phyloP scores from a whole-genome alignment of 164 flowering plant species.

The Amborella trichopoda region DNA sequence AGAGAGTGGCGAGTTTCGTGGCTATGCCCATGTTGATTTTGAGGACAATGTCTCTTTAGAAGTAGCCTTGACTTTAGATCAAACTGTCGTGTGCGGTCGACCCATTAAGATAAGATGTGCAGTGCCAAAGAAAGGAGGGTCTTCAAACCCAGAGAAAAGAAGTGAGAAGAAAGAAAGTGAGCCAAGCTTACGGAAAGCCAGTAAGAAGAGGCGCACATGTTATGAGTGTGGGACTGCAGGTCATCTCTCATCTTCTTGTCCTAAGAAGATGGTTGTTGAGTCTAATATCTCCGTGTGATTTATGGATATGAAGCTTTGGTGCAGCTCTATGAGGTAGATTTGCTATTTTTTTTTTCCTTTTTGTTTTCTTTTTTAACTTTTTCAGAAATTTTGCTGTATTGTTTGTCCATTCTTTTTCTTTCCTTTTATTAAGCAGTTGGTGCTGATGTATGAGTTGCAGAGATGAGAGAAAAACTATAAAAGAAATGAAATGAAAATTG shows the following conservation, averaged over 20 bases:
- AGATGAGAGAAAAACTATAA: no score
- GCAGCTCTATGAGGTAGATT: no score
- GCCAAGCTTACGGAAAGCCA: slow-evolving; percentile 7
- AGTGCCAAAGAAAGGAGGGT: slow-evolving; percentile 43
- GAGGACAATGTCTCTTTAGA: slow-evolving; percentile 41
- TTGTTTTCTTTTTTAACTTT: no score
- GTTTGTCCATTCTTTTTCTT: no score
- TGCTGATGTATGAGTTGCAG: no score
- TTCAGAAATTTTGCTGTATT: no score
- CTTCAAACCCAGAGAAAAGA: slow-evolving; percentile 1
- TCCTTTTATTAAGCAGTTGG: no score
- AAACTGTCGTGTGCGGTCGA: slow-evolving; percentile 52
- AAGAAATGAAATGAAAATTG: no score
- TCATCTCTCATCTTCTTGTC: slow-evolving; percentile 70
- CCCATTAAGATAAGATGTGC: slow-evolving; percentile 78
- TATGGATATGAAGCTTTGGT: no score
- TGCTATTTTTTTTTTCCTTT: no score
- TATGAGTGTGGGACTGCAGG: slow-evolving; percentile 72
- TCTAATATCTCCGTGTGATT: no score
- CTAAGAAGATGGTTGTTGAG: no score
- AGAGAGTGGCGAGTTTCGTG: slow-evolving; percentile 68
- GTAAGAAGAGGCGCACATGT: slow-evolving; percentile 55
- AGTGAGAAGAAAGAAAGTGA: slow-evolving; percentile 4
- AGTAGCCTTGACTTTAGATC: slow-evolving; percentile 72
- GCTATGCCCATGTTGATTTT: slow-evolving; percentile 93